phyloP scores from a whole-genome alignment of 371 early-diverging fungal species.

The Blastocladiella emersonii region DNA sequence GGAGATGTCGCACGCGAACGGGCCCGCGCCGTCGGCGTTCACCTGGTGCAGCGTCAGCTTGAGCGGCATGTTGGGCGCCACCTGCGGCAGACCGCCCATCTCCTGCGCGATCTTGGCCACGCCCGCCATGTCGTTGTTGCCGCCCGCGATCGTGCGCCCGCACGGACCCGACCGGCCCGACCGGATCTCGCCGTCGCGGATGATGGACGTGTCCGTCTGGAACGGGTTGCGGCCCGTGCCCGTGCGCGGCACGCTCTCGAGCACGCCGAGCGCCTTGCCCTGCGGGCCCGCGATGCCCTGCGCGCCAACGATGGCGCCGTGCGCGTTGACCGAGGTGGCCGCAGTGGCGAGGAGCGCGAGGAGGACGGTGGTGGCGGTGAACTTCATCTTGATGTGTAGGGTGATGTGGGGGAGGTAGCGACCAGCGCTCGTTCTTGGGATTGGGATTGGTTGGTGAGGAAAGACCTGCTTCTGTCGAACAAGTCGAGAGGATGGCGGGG shows the following conservation, averaged over 20 bases:
- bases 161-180: background rate
- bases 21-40: background rate
- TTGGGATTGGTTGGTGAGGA: too few relatives aligned
- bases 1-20: background rate
- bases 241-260: background rate
- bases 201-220: background rate
- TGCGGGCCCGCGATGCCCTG: background rate
- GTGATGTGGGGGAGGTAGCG: too few relatives aligned
- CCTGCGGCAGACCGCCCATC: background rate
- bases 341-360: background rate
- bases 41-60: background rate
- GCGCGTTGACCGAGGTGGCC: background rate
- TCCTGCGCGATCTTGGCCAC: background rate
- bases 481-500: too few relatives aligned
- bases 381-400: too few relatives aligned
- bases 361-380: too few relatives aligned
- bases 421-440: too few relatives aligned
- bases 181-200: background rate
- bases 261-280: background rate
- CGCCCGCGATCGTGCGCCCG: background rate
- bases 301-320: background rate
- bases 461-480: too few relatives aligned
- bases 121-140: slow-evolving; percentile 1
- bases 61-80: background rate
- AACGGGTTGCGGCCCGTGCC: background rate